These are phyloP conservation scores for Carex cristatella DNA, from an alignment of 176 grass and related monocot species.

Conservation along the genomic window DNA sequence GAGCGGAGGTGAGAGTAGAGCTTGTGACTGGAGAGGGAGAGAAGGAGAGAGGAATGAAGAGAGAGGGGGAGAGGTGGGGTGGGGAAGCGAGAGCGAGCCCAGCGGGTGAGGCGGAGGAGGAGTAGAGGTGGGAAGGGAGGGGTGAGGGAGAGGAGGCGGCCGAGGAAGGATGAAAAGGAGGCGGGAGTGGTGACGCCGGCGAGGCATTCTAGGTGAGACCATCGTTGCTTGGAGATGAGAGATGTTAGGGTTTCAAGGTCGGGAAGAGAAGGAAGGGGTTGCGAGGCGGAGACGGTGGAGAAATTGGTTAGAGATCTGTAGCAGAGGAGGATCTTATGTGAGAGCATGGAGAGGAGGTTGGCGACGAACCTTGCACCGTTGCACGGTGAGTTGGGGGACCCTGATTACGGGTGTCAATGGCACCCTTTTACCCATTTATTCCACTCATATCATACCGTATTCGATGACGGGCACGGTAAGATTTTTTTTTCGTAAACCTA, in stretches of 20 bases:
- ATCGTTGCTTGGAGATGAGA: conserved; percentile 2
- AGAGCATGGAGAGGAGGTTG: background rate
- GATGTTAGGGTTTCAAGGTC: background rate
- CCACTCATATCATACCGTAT: too few relatives aligned
- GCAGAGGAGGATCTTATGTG: background rate
- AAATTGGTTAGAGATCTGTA: background rate
- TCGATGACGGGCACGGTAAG: too few relatives aligned
- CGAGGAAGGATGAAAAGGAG: conserved; percentile 36
- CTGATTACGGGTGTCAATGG: too few relatives aligned
- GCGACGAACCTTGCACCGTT: background rate
- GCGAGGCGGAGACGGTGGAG: background rate
- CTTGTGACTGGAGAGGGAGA: conserved; percentile 45
- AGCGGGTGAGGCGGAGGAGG: conserved; percentile 49
- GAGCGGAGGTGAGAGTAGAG: conserved; percentile 53
- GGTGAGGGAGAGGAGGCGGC: conserved; percentile 37
- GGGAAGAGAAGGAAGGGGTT: background rate
- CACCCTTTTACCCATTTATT: too few relatives aligned
- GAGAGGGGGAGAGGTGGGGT: conserved; percentile 47
- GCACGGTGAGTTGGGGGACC: background rate
- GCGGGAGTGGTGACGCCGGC: conserved; percentile 36
- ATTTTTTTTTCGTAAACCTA: too few relatives aligned
- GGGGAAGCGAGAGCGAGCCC: conserved; percentile 45
- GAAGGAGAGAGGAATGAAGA: conserved; percentile 63
- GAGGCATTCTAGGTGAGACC: conserved; percentile 31
- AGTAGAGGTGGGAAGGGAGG: conserved; percentile 26